Conservation (phyloP, 768 basidiomycete genomes). For the Pholiota conissans region DNA sequence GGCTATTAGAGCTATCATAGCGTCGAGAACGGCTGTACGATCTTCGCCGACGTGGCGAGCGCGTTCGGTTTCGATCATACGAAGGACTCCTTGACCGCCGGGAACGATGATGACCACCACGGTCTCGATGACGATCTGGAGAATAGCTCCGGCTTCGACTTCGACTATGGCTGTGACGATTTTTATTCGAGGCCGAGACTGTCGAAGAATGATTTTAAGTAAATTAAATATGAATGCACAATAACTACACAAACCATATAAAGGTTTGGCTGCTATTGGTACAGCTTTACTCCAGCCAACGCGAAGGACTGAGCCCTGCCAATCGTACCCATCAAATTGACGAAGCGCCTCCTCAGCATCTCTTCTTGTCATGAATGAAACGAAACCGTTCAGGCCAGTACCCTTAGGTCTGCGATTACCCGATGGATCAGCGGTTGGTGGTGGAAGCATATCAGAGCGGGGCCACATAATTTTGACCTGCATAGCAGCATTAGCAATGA, state of each 20-base stretch:
- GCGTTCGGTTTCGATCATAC: slow-evolving; percentile 42
- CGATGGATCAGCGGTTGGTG: slow-evolving; percentile 78
- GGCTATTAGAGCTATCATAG: slow-evolving; percentile 38
- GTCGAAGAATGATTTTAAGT: neutral
- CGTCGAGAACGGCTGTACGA: slow-evolving; percentile 34
- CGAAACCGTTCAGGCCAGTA: slow-evolving; percentile 89
- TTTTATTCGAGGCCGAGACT: slow-evolving; percentile 18
- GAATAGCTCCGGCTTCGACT: slow-evolving; percentile 43
- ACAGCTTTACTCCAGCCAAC: slow-evolving; percentile 99
- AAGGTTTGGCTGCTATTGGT: slow-evolving; percentile 73
- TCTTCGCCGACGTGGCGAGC: slow-evolving; percentile 37
- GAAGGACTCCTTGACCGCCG: slow-evolving; percentile 54
- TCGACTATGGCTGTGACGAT: slow-evolving; percentile 23
- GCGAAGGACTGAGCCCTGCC: slow-evolving; percentile 86
- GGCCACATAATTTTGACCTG: slow-evolving; percentile 99
- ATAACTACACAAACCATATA: slow-evolving; percentile 61
- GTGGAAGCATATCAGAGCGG: slow-evolving; percentile 68
- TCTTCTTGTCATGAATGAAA: slow-evolving; percentile 91
- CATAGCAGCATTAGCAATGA: neutral
- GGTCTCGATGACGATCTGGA: slow-evolving; percentile 36
- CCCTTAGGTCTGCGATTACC: slow-evolving; percentile 67
- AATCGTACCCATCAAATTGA: slow-evolving; percentile 91
- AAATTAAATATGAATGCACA: neutral
- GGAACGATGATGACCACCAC: slow-evolving; percentile 37
- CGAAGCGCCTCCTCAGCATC: slow-evolving; percentile 89